phyloP scores from a whole-genome alignment of 345 rosid genomes.

The Punica granatum region DNA sequence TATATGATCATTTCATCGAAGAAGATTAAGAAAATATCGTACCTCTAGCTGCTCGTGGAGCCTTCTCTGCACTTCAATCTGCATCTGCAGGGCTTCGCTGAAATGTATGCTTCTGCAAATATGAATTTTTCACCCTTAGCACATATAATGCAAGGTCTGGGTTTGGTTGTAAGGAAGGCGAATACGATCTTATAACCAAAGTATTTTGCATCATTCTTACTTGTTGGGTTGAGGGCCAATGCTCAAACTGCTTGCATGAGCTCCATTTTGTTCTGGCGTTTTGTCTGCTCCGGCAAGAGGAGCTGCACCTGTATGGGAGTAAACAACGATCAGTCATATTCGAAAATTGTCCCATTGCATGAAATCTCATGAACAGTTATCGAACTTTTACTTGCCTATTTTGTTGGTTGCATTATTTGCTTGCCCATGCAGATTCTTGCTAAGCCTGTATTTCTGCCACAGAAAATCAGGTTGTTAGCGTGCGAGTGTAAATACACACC shows the following conservation, averaged over 20 bases:
- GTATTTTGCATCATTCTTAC: conserved; percentile 5
- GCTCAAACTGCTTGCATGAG: conserved; percentile 8
- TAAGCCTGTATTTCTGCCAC: conserved; percentile 24
- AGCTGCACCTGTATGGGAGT: conserved; percentile 7
- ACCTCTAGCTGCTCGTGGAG: conserved; percentile 30
- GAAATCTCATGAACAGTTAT: background rate
- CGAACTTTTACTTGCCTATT: background rate
- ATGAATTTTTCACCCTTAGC: background rate
- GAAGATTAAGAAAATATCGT: background rate
- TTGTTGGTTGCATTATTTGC: conserved; percentile 9
- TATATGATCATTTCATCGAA: background rate
- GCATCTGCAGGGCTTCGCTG: conserved; percentile 21
- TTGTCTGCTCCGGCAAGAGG: conserved; percentile 14
- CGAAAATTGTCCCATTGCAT: background rate
- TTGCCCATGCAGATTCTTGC: conserved; percentile 20
- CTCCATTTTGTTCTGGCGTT: conserved; percentile 12
- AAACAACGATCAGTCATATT: background rate
- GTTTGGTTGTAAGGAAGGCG: background rate
- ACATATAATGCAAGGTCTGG: background rate
- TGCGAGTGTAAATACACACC: background rate
- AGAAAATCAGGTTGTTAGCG: background rate
- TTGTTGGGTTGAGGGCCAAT: conserved; percentile 18
- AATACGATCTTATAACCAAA: background rate
- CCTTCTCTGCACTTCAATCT: conserved; percentile 24
- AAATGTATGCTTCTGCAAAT: conserved; percentile 10